Evolutionary conservation across 2,329 filamentous ascomycete genomes (phyloP), one percentile per base, ranked within the genome.

Genomic region (Tolypocladium ovalisporum): DNA sequence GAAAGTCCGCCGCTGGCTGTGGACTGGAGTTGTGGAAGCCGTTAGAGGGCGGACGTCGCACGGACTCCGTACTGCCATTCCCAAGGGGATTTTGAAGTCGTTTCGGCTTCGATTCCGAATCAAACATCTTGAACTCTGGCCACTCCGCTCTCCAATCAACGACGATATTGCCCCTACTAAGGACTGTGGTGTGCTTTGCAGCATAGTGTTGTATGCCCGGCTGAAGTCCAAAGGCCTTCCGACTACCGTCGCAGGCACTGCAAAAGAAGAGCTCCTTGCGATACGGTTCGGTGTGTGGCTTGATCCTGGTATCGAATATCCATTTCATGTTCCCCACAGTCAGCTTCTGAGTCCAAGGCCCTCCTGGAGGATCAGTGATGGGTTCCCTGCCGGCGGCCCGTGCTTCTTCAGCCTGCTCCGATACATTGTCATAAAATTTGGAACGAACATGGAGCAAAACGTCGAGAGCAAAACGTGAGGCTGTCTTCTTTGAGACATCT

Each of bases 311-410:
- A 65, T 92, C 88, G 68, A 88, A 92, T 35, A 92, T 76, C 84
- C 87, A 93, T 70, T 88, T 92, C 88, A 94, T 91, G 66, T 92
- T 90, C 67, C 93, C 89, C 62, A 94, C 73, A 1, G 86, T 88
- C 55, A 93, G 75, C 66, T 79, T 85, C 67, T 82, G 78, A 32
- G 79, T 83, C 63, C 77, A 81, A 8, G 81, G 76, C 0, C 78
- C 80, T 60, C 79, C 73, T 2, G 75, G 72, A 9, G 79, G 76
- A 60, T 86, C 82, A 12, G 67, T 56, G 34, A 70, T 64, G 5
- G 76, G 75, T 57, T 74, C 61, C 61, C 70, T 73, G 37, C 81
- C 77, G 55, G 77, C 74, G 42, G 75, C 75, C 13, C 70, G 71
- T 29, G 76, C 70, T 17, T 75, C 73, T 42, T 74, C 73, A 55